Evolutionary conservation across 768 basidiomycete genomes (phyloP), one percentile per base, ranked within the genome.

Genomic region (Mycena filopes): DNA sequence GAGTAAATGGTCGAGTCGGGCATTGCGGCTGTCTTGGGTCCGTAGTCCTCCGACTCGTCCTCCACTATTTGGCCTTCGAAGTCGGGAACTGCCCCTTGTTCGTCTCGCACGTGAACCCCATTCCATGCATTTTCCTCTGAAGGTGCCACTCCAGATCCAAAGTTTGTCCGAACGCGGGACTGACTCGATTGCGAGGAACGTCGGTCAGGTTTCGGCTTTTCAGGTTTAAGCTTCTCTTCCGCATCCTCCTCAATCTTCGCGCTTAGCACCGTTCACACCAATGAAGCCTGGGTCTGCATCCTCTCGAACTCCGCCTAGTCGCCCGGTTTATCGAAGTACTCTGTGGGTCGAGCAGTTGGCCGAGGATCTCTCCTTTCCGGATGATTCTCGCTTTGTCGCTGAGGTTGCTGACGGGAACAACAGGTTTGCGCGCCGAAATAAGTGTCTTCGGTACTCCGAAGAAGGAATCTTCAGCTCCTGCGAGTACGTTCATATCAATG

Each of bases 31-130:
- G 55, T 29, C 18, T 45, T 45, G 2, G 42, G 51, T n/a, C 51
- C 36, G 36, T 54, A 54, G 36, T 54, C 42, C n/a, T 43, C 43
- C 16, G 41, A 56, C 21, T 56, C 43, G 9, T 40, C n/a, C 40
- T 31, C 26, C 29, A 25, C 7, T 18, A 33, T 2, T 43, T 18
- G 20, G 33, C 13, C 18, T 13, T 31, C 13, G 16, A 18, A 38
- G 33, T 41, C 50, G 29, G 20, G 33, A 33, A 33, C 7, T 33
- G 33, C 12, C 33, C 51, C 20, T 25, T 40, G 15, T 21, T n/a
- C 36, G 36, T 38, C 38, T 25, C 40, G 40, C 12, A 55, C 28
- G 18, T 55, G 53, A 25, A 42, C 26, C 7, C 25, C 40, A 4
- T 53, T 18, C 8, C 6, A 11, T 4, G 21, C 20, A 21, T 40